Conservation (phyloP, 2,329 filamentous ascomycete genomes). For the Aspergillus niger region DNA sequence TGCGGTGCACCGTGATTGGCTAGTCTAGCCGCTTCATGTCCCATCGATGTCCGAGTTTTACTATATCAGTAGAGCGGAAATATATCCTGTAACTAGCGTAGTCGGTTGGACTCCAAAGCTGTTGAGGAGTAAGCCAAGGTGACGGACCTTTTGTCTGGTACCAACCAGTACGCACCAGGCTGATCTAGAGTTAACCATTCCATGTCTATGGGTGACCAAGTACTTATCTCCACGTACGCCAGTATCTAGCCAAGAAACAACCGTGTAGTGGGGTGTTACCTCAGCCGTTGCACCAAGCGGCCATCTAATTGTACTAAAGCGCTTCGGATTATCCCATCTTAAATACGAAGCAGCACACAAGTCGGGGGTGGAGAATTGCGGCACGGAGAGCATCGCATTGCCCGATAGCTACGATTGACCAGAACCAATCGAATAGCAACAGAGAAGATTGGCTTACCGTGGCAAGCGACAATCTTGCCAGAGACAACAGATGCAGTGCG, state of each 20-base stretch:
- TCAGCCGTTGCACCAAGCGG: neutral
- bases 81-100: neutral
- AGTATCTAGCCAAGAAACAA: neutral
- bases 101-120: neutral
- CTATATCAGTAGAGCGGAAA: neutral
- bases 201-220: neutral
- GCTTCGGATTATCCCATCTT: neutral
- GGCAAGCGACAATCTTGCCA: neutral
- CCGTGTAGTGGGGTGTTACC: neutral
- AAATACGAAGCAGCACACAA: neutral
- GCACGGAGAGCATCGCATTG: neutral
- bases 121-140: neutral
- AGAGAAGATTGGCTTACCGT: neutral
- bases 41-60: neutral
- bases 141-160: neutral
- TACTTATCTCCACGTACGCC: neutral
- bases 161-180: neutral
- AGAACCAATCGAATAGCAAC: neutral
- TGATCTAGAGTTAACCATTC: too few species aligned
- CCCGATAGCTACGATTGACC: neutral
- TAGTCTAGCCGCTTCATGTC: neutral
- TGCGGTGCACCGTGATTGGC: neutral
- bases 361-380: neutral
- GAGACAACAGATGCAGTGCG: neutral
- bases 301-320: neutral